A percentile compares a stretch with the other conserved stretches of the same genome.
Evolutionary conservation across 495 filamentous ascomycete genomes (phyloP).

Genomic region (Penicillium desertorum): DNA sequence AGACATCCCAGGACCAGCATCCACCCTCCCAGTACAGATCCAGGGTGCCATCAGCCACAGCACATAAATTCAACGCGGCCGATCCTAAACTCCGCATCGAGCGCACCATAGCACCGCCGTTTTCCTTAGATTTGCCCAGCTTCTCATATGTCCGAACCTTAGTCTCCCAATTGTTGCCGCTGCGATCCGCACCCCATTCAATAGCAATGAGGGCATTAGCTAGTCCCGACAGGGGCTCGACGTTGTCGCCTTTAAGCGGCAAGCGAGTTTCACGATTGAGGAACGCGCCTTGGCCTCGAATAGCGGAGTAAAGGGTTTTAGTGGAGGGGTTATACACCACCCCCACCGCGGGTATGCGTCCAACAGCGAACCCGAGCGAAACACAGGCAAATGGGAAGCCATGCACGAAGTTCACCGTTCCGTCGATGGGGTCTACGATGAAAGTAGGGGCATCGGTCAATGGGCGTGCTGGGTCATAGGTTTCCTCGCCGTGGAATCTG

Average conservation of each 20-base stretch:
- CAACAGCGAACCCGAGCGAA: conserved; percentile 72
- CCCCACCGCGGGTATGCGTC: conserved; percentile 65
- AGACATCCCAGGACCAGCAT: conserved; percentile 94
- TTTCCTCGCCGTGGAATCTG: conserved; percentile 81
- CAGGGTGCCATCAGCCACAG: conserved; percentile 73
- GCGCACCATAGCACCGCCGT: conserved; percentile 84
- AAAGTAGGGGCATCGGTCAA: conserved; percentile 76
- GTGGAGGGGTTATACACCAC: conserved; percentile 84
- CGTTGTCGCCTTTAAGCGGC: conserved; percentile 47
- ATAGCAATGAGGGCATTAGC: conserved; percentile 63
- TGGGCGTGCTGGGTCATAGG: conserved; percentile 64
- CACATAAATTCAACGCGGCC: conserved; percentile 81
- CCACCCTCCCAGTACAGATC: conserved; percentile 94
- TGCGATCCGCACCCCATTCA: conserved; percentile 77
- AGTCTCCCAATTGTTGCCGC: conserved; percentile 71
- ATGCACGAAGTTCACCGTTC: conserved; percentile 88
- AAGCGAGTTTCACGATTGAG: conserved; percentile 54
- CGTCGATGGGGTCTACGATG: conserved; percentile 87
- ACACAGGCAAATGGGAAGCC: conserved; percentile 76
- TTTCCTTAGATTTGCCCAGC: conserved; percentile 59
- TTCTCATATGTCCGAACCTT: conserved; percentile 69
- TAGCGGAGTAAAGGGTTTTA: conserved; percentile 65
- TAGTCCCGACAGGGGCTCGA: conserved; percentile 58
- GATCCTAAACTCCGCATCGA: conserved; percentile 70
- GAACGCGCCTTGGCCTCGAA: conserved; percentile 67